These are phyloP conservation scores for Acephala macrosclerotiorum DNA, from an alignment of 2,329 filamentous ascomycete genomes.

Conservation along the genomic window DNA sequence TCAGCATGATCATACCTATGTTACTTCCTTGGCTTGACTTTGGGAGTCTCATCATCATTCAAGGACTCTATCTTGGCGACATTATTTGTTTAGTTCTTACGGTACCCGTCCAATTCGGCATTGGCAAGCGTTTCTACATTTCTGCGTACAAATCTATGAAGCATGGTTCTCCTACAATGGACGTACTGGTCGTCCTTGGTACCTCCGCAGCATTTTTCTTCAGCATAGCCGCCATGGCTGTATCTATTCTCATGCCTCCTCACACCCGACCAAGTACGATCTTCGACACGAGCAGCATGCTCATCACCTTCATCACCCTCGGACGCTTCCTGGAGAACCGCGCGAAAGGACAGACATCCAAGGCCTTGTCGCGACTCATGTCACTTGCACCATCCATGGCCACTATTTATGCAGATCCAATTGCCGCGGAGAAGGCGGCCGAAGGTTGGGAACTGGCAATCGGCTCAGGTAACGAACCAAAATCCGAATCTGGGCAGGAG, in stretches of 20 bases:
- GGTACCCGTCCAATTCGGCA: conserved; percentile 93
- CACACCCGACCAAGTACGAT: conserved; percentile 86
- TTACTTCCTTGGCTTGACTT: conserved; percentile 77
- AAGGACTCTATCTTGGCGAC: conserved; percentile 88
- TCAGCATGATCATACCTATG: conserved; percentile 97
- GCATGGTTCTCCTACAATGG: conserved; percentile 95
- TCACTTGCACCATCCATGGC: conserved; percentile 96
- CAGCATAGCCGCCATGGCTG: conserved; percentile 84
- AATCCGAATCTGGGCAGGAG: conserved; percentile 51
- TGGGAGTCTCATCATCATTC: conserved; percentile 69
- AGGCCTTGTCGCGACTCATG: conserved; percentile 92
- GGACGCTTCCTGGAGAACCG: conserved; percentile 92
- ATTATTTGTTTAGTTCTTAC: conserved; percentile 84
- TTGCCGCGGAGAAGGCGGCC: conserved; percentile 88
- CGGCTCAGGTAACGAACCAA: conserved; percentile 51
- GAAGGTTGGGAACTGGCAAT: conserved; percentile 72
- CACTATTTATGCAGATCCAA: conserved; percentile 93
- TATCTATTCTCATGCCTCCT: conserved; percentile 78
- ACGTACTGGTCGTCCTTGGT: conserved; percentile 91
- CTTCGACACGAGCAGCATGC: conserved; percentile 98
- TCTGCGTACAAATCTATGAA: conserved; percentile 93
- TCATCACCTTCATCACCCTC: conserved; percentile 93
- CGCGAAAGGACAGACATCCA: conserved; percentile 96
- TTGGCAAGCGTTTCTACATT: conserved; percentile 91
- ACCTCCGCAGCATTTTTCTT: conserved; percentile 98